Evolutionary conservation across 352 stramenopile genomes (phyloP).

Genomic region (Phytophthora sp.): DNA sequence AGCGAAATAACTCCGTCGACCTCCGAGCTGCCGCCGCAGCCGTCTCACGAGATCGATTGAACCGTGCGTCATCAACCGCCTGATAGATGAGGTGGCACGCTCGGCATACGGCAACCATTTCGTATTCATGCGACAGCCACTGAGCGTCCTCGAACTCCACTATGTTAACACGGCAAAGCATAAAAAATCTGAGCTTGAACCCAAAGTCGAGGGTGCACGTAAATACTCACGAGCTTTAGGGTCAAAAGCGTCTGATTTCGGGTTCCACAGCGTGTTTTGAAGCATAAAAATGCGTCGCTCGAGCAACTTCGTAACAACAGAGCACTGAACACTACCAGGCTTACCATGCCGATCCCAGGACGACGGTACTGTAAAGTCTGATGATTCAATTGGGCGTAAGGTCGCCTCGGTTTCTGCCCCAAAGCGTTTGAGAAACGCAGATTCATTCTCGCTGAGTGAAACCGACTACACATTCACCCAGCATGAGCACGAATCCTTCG

Average conservation of each 20-base stretch:
- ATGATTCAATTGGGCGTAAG: constrained; percentile 20
- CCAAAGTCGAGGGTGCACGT: background rate
- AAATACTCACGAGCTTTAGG: constrained; percentile 48
- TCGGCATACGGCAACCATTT: constrained; percentile 52
- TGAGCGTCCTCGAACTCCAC: constrained; percentile 59
- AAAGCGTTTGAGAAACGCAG: constrained; percentile 58
- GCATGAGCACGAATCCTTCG: background rate
- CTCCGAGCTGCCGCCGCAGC: constrained; percentile 35
- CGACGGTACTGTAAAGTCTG: constrained; percentile 13
- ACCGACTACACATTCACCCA: constrained; percentile 46
- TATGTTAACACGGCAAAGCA: constrained; percentile 18
- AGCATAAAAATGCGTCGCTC: constrained; percentile 75
- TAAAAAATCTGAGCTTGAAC: constrained; percentile 8
- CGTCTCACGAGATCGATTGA: constrained; percentile 47
- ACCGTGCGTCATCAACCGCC: constrained; percentile 51
- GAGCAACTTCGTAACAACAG: constrained; percentile 44
- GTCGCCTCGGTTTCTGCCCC: constrained; percentile 59
- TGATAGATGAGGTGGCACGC: constrained; percentile 63
- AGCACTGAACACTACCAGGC: background rate
- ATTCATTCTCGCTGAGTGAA: constrained; percentile 63
- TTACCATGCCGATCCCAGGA: constrained; percentile 16
- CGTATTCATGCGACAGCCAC: constrained; percentile 52
- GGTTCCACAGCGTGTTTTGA: constrained; percentile 74
- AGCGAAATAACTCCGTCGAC: constrained; percentile 37
- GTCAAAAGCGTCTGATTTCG: constrained; percentile 62